phyloP scores from a whole-genome alignment of 179 eudicot species.

The Spinacia oleracea region DNA sequence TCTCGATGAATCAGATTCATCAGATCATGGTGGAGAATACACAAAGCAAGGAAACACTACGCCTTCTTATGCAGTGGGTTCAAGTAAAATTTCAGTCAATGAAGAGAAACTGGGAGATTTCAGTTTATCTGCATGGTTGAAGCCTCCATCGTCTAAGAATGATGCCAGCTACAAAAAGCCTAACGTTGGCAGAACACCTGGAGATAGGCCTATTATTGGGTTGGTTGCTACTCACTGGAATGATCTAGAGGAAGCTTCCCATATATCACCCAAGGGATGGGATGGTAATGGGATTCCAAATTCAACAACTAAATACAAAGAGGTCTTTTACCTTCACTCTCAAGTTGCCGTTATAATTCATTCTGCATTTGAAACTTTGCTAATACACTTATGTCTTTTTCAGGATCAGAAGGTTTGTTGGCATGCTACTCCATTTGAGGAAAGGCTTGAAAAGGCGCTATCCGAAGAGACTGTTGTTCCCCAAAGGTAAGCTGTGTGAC shows the following conservation, averaged over 20 bases:
- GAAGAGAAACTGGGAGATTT: constrained; percentile 43
- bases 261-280: constrained; percentile 61
- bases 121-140: constrained; percentile 72
- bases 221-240: constrained; percentile 86
- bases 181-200: constrained; percentile 39
- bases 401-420: constrained; percentile 95
- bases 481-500: constrained; percentile 45
- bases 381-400: constrained; percentile 17
- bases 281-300: constrained; percentile 98
- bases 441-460: constrained; percentile 89
- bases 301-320: constrained; percentile 91
- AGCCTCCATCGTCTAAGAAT: constrained; percentile 37
- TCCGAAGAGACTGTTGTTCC: constrained; percentile 58
- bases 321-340: constrained; percentile 46
- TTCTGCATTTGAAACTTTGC: neutral
- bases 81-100: constrained; percentile 26
- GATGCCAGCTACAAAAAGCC: constrained; percentile 35
- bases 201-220: constrained; percentile 81
- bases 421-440: constrained; percentile 99
- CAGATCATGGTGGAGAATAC: constrained; percentile 27
- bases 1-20: constrained; percentile 21
- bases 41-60: constrained; percentile 27
- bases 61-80: constrained; percentile 24
- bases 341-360: neutral
- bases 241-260: constrained; percentile 53